These are phyloP conservation scores for Collybia mongolica DNA, from an alignment of 768 basidiomycete species.

Conservation along the genomic window DNA sequence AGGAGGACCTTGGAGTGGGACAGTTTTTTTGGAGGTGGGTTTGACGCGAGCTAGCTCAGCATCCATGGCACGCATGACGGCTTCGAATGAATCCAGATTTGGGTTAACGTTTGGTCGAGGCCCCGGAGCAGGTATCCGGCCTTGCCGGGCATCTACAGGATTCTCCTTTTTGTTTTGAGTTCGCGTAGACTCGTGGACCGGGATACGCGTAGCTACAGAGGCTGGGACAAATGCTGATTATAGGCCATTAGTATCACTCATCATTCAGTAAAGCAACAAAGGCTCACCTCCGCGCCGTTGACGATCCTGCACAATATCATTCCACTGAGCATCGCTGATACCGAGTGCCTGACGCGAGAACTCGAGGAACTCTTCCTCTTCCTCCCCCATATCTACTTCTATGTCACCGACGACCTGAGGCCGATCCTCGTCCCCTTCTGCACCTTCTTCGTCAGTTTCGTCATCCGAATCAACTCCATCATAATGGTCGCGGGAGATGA, in stretches of 20 bases:
- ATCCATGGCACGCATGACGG: constrained; percentile 96
- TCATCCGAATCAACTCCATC: constrained; percentile 95
- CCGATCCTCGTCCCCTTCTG: constrained; percentile 65
- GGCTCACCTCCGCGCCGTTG: constrained; percentile 77
- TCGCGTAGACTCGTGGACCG: constrained; percentile 8
- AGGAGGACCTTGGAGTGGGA: constrained; percentile 8
- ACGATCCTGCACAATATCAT: constrained; percentile 79
- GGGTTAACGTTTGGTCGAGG: constrained; percentile 53
- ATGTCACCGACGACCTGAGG: constrained; percentile 83
- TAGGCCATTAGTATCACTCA: constrained; percentile 3
- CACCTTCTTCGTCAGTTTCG: constrained; percentile 70
- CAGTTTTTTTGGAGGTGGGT: constrained; percentile 22
- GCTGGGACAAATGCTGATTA: constrained; percentile 59
- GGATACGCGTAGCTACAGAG: constrained; percentile 24
- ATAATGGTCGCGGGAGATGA: constrained; percentile 79
- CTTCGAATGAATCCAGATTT: constrained; percentile 88
- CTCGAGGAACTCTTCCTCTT: constrained; percentile 92
- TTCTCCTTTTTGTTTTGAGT: neutral
- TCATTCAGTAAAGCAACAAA: neutral
- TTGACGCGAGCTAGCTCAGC: constrained; percentile 62
- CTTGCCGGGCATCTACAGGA: neutral
- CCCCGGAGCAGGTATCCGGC: constrained; percentile 23
- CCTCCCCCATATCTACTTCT: constrained; percentile 89
- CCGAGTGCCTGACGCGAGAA: constrained; percentile 93
- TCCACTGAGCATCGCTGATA: constrained; percentile 87